Conservation (phyloP, 306 rosid genomes). For the Vigna hirtella region DNA sequence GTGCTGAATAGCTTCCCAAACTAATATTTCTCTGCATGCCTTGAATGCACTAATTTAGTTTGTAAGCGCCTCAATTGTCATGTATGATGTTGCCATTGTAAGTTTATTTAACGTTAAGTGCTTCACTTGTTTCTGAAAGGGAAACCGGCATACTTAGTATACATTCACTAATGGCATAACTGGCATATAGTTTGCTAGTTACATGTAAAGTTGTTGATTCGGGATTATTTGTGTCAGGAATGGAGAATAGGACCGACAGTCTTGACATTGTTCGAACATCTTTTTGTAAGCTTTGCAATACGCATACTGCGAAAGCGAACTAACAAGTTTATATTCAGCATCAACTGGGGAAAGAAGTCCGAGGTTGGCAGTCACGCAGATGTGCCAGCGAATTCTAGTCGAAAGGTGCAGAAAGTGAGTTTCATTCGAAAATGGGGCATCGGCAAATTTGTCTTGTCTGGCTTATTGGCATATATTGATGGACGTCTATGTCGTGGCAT, state of each 20-base stretch:
- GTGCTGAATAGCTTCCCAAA: conserved; percentile 25
- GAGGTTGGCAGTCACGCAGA: conserved; percentile 44
- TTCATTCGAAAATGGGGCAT: conserved; percentile 73
- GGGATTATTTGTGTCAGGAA: conserved; percentile 59
- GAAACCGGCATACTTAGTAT: conserved; percentile 9
- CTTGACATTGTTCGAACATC: conserved; percentile 83
- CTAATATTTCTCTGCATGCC: conserved; percentile 23
- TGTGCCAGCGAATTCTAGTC: conserved; percentile 40
- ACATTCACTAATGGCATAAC: conserved; percentile 20
- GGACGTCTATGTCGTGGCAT: conserved; percentile 89
- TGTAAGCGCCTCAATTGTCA: conserved; percentile 36
- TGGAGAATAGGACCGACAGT: conserved; percentile 88
- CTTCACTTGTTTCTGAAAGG: conserved; percentile 17
- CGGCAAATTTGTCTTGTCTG: conserved; percentile 79
- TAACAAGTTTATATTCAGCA: conserved; percentile 52
- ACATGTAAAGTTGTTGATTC: conserved; percentile 31
- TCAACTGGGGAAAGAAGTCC: conserved; percentile 56
- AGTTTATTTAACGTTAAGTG: background rate
- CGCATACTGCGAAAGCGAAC: conserved; percentile 80
- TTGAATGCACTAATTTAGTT: conserved; percentile 31
- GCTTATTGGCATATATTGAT: conserved; percentile 84
- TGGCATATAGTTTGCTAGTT: conserved; percentile 8
- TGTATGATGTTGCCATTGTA: background rate
- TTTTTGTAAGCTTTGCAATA: conserved; percentile 88
- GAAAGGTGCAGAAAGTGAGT: conserved; percentile 43